Percentiles rank a stretch among this genome's conserved stretches.
Evolutionary conservation across 2,329 filamentous ascomycete genomes (phyloP).

Genomic region (Lecanicillium sp.): DNA sequence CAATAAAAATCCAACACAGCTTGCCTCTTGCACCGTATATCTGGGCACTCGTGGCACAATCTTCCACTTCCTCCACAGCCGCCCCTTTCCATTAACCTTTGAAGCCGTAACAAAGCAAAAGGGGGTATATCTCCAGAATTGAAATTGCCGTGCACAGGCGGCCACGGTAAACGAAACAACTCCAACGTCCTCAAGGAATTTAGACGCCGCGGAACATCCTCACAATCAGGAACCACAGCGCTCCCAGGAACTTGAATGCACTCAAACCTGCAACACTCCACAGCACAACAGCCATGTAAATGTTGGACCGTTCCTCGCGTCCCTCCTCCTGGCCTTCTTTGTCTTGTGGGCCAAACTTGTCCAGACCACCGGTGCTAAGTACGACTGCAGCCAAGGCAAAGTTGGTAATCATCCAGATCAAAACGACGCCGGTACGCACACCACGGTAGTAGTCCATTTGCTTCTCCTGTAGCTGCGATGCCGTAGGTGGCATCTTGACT

Average conservation of each 20-base stretch:
- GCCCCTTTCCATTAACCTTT: too few species aligned
- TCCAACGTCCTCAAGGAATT: too few species aligned
- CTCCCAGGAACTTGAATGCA: constrained; percentile 79
- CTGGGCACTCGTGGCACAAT: too few species aligned
- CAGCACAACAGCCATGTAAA: constrained; percentile 80
- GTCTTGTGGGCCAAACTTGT: constrained; percentile 45
- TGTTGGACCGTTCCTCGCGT: constrained; percentile 53
- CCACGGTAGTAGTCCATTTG: constrained; percentile 99
- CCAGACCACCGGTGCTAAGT: constrained; percentile 74
- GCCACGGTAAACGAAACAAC: too few species aligned
- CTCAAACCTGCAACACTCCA: constrained; percentile 84
- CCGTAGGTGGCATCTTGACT: constrained; percentile 53
- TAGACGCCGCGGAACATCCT: constrained; percentile 72
- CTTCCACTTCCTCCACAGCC: too few species aligned
- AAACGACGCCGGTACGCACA: constrained; percentile 83
- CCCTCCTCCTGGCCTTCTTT: constrained; percentile 24
- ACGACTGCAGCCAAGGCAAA: constrained; percentile 82
- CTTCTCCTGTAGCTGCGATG: constrained; percentile 58
- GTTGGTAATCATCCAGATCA: constrained; percentile 96
- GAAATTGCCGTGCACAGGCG: too few species aligned
- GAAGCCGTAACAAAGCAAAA: too few species aligned
- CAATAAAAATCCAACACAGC: too few species aligned
- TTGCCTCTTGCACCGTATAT: too few species aligned
- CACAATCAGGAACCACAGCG: constrained; percentile 86
- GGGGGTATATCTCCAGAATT: too few species aligned